Conservation (phyloP, 176 grass and related monocot species). For the Cenchrus purpureus region DNA sequence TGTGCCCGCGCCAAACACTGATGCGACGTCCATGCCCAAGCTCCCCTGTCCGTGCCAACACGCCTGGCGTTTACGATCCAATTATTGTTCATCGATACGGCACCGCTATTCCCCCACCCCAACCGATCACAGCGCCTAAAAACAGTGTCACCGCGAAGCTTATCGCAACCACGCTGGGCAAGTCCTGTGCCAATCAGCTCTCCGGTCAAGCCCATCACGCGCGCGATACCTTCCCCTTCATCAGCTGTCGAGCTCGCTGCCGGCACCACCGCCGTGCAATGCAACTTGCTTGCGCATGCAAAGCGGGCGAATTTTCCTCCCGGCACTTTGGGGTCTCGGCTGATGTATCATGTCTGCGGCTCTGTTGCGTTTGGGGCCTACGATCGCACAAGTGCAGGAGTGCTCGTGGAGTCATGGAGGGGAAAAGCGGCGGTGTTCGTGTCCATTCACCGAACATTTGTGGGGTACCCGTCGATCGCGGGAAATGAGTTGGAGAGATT, state of each 20-base stretch:
- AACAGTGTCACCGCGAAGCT: neutral
- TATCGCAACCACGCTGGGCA: neutral
- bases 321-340: neutral
- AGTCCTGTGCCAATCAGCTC: neutral
- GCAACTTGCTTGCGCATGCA: neutral
- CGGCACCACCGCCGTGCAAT: neutral
- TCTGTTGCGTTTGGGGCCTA: neutral
- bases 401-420: neutral
- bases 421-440: neutral
- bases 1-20: slow-evolving; percentile 51
- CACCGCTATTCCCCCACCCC: no score
- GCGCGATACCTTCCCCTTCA: neutral
- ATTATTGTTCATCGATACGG: neutral
- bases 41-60: slow-evolving; percentile 13
- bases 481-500: neutral
- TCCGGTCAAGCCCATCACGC: neutral
- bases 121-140: neutral
- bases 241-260: neutral
- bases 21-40: slow-evolving; percentile 36
- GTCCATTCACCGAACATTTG: neutral
- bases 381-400: neutral
- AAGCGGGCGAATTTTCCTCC: neutral
- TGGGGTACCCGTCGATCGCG: neutral
- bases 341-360: neutral
- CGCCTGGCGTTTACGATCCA: neutral